These are phyloP conservation scores for Neonectria faginata DNA, from an alignment of 2,329 filamentous ascomycete species.

Conservation along the genomic window DNA sequence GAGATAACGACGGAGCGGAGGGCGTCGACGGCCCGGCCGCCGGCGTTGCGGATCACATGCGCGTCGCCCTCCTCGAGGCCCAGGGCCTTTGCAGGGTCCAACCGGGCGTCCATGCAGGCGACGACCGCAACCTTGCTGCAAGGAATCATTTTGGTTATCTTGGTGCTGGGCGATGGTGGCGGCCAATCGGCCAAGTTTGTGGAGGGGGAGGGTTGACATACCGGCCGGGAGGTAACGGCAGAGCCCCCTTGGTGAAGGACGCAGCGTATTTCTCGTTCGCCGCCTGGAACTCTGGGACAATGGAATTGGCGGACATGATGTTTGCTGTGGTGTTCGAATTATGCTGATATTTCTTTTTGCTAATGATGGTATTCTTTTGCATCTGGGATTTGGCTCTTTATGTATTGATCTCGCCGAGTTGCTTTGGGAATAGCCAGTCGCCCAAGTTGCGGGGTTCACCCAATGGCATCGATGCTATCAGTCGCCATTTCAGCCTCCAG, in stretches of 20 bases:
- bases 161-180: background rate
- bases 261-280: slow-evolving; percentile 39
- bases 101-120: slow-evolving; percentile 85
- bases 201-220: slow-evolving; percentile 5
- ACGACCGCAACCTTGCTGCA: slow-evolving; percentile 58
- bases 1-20: slow-evolving; percentile 82
- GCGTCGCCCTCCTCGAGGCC: slow-evolving; percentile 68
- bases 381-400: slow-evolving; percentile 5
- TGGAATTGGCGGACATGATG: slow-evolving; percentile 26
- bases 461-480: slow-evolving; percentile 24
- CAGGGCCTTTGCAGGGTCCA: slow-evolving; percentile 61
- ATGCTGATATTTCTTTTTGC: background rate
- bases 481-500: slow-evolving; percentile 24
- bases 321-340: background rate
- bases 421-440: slow-evolving; percentile 17
- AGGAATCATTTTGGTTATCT: background rate
- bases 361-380: background rate
- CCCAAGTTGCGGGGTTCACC: slow-evolving; percentile 25
- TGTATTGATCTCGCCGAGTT: background rate
- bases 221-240: slow-evolving; percentile 42
- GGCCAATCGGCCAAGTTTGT: background rate
- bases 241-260: slow-evolving; percentile 39
- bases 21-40: slow-evolving; percentile 74
- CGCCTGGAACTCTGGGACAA: slow-evolving; percentile 40
- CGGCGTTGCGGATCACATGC: slow-evolving; percentile 83